Evolutionary conservation across 352 stramenopile species (phyloP).

Genomic region (Pythium volutum): DNA sequence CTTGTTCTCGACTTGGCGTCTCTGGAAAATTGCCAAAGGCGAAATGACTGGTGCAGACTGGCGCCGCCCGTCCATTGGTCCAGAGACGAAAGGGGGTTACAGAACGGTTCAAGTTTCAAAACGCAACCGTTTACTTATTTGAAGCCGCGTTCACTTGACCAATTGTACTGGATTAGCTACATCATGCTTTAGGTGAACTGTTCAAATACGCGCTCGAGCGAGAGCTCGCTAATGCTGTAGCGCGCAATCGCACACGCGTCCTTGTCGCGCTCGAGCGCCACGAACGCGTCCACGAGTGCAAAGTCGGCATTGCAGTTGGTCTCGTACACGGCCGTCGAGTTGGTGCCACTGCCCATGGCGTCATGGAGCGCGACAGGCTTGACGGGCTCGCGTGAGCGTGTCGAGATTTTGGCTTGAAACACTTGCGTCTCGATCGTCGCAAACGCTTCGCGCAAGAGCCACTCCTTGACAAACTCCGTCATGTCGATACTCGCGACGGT

Average conservation of each 20-base stretch:
- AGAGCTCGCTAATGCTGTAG: constrained; percentile 91
- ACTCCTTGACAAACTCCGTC: constrained; percentile 71
- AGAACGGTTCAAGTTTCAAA: not conserved
- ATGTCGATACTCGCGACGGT: constrained; percentile 31
- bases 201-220: constrained; percentile 93
- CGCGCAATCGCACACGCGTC: constrained; percentile 66
- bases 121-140: constrained; percentile 21
- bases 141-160: not conserved
- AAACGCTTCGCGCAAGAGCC: constrained; percentile 72
- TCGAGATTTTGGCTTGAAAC: constrained; percentile 44
- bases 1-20: not conserved
- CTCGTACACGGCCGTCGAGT: constrained; percentile 61
- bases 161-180: constrained; percentile 1
- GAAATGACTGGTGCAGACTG: constrained; percentile 25
- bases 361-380: constrained; percentile 44
- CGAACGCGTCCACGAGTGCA: constrained; percentile 76
- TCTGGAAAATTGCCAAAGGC: not conserved
- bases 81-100: too few species aligned
- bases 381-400: constrained; percentile 43
- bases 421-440: constrained; percentile 48
- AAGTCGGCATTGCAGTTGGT: constrained; percentile 64
- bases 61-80: constrained; percentile 13
- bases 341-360: constrained; percentile 47
- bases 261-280: constrained; percentile 76
- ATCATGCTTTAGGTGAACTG: constrained; percentile 69